phyloP scores from a whole-genome alignment of 1,139 yeast species.

The Saccharomyces hybrid region DNA sequence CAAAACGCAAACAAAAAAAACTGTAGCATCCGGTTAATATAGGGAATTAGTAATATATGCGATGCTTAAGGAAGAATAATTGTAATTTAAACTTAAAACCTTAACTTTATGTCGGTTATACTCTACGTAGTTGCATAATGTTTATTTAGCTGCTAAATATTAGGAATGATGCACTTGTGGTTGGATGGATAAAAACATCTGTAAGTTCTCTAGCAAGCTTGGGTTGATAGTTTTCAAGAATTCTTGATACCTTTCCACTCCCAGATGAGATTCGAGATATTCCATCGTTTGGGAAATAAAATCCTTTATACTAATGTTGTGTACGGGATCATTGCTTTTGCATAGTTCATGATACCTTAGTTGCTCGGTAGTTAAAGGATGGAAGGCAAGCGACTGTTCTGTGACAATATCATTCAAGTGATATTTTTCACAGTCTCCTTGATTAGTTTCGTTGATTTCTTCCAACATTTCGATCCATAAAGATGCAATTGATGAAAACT shows the following conservation, averaged over 20 bases:
- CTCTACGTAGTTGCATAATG: background rate
- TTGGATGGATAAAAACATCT: conserved; percentile 27
- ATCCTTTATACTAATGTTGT: conserved; percentile 41
- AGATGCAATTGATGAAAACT: conserved; percentile 40
- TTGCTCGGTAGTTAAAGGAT: conserved; percentile 46
- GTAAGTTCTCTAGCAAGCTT: conserved; percentile 31
- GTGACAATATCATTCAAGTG: conserved; percentile 42
- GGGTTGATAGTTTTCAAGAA: conserved; percentile 24
- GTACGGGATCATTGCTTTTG: conserved; percentile 50
- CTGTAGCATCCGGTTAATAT: background rate
- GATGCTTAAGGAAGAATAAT: background rate
- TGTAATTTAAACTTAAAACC: no score
- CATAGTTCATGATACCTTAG: conserved; percentile 43
- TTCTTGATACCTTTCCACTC: conserved; percentile 25
- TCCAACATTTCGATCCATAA: conserved; percentile 58
- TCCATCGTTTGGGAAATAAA: conserved; percentile 31
- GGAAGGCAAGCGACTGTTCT: conserved; percentile 27
- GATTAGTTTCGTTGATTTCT: conserved; percentile 56
- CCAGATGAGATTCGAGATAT: conserved; percentile 29
- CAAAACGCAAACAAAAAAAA: background rate
- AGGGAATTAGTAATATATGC: no score
- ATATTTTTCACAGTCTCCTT: conserved; percentile 61
- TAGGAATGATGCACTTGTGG: conserved; percentile 4
- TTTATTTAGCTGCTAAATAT: background rate
- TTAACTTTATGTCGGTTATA: background rate